A percentile compares a stretch with the other conserved stretches of the same genome.
phyloP scores from a whole-genome alignment of 2,329 filamentous ascomycete genomes.

The Pseudocercospora crystallina region DNA sequence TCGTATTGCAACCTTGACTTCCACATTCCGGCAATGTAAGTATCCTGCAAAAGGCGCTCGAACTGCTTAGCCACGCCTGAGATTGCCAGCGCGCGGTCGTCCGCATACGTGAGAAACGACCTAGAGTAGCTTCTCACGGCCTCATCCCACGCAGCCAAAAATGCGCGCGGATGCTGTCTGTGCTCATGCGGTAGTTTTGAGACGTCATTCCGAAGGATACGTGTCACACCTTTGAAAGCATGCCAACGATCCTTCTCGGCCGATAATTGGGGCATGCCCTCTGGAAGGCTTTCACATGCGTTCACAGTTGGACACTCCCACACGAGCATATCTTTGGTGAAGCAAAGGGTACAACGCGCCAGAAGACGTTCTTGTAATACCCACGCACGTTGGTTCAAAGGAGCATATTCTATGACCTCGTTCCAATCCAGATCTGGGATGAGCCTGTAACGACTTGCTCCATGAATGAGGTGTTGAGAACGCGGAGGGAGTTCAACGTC shows the following conservation, averaged over 20 bases:
- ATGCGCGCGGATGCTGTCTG: too few relatives aligned
- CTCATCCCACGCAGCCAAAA: too few relatives aligned
- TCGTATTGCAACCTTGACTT: not conserved
- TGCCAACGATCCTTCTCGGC: too few relatives aligned
- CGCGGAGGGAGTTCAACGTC: too few relatives aligned
- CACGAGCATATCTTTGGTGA: not conserved
- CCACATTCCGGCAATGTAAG: conserved; percentile 4
- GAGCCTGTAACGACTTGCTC: too few relatives aligned
- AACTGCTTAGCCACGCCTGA: not conserved
- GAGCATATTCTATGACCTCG: not conserved
- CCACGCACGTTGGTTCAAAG: not conserved
- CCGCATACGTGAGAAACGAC: not conserved
- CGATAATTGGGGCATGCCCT: not conserved
- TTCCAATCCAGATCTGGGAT: too few relatives aligned
- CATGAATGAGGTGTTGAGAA: too few relatives aligned
- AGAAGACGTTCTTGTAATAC: not conserved
- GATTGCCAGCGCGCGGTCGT: not conserved
- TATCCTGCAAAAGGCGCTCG: not conserved
- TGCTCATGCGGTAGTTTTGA: too few relatives aligned
- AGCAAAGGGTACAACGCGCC: not conserved
- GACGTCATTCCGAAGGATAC: too few relatives aligned
- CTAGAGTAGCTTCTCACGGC: not conserved
- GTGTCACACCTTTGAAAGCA: too few relatives aligned
- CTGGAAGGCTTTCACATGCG: not conserved
- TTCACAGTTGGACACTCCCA: not conserved